Evolutionary conservation across 2,329 filamentous ascomycete species (phyloP), one percentile per base, ranked within the genome.

Genomic region (Neonectria coccinea): DNA sequence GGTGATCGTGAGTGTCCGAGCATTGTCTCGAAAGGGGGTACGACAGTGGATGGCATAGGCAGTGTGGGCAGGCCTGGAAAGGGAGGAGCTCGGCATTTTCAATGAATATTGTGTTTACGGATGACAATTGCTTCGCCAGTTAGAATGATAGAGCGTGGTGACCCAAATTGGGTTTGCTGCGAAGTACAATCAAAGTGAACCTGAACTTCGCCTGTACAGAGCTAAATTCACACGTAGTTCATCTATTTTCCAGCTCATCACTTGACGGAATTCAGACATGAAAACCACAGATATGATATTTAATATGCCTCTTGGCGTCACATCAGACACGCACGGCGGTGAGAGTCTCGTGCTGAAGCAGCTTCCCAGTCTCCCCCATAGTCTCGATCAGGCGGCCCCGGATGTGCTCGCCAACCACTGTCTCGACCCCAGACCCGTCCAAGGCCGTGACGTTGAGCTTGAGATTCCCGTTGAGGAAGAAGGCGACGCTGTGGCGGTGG

Each of bases 401-500:
- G 39, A 41, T 41, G 39, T 41, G 39, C 39, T 41, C 39, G 39
- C 39, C 39, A 41, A 41, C 39, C 39, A 41, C 39, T 8, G 39
- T 41, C 39, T 41, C 16, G 16, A 41, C 39, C 39, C 39, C 39
- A 41, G 39, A 41, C 3, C 39, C 39, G 39, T 41, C 39, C 16
- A 41, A 41, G 39, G 39, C 39, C 39, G 39, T 41, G 39, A 41
- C 16, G 14, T 41, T 41, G 16, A 41, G 39, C 39, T 41, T 41
- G 39, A 41, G 39, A 41, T 41, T 41, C 16, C 74, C 74, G 51
- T 76, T 72, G 9, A 75, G 60, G 61, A 76, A 76, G 64, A 75
- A 76, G 0, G 74, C 69, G 1, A 73, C 69, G 12, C 73, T 74
- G 36, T 74, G 71, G 9, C 74, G 67, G 56, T 76, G 70, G 36